phyloP scores from a whole-genome alignment of 1,284 basidiomycete species.

The Cystobasidium slooffiae region DNA sequence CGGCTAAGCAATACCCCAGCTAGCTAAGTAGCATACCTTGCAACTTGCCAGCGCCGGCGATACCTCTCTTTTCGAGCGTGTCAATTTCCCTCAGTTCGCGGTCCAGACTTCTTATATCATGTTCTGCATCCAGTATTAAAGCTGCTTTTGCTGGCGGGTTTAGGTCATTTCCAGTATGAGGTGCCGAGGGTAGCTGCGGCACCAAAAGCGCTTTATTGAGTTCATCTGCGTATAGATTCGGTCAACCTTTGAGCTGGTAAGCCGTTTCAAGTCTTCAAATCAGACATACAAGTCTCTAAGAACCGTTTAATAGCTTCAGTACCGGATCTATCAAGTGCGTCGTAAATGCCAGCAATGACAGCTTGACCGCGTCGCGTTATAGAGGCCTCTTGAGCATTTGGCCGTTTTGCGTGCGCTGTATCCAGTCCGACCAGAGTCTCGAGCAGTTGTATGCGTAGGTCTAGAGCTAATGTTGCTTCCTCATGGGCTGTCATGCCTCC shows the following conservation, averaged over 20 bases:
- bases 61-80: slow-evolving; percentile 48
- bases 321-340: slow-evolving; percentile 45
- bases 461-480: slow-evolving; percentile 46
- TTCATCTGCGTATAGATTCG: slow-evolving; percentile 47
- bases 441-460: slow-evolving; percentile 52
- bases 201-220: slow-evolving; percentile 51
- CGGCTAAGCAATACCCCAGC: neutral
- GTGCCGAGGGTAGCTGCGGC: slow-evolving; percentile 42
- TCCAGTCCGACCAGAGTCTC: slow-evolving; percentile 49
- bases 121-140: slow-evolving; percentile 53
- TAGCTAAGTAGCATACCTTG: slow-evolving; percentile 41
- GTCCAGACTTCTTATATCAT: slow-evolving; percentile 51
- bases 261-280: neutral
- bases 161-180: slow-evolving; percentile 40
- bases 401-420: slow-evolving; percentile 37
- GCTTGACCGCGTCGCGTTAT: slow-evolving; percentile 46
- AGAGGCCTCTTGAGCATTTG: slow-evolving; percentile 29
- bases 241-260: neutral
- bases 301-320: slow-evolving; percentile 51
- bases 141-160: slow-evolving; percentile 47
- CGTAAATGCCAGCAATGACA: slow-evolving; percentile 43
- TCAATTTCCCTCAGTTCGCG: slow-evolving; percentile 52
- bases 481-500: slow-evolving; percentile 9
- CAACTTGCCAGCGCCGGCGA: slow-evolving; percentile 51
- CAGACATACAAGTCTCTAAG: slow-evolving; percentile 49